Base-by-base conservation (phyloP, 2,329 filamentous ascomycete genomes). In the Lecanicillium sp. region DNA sequence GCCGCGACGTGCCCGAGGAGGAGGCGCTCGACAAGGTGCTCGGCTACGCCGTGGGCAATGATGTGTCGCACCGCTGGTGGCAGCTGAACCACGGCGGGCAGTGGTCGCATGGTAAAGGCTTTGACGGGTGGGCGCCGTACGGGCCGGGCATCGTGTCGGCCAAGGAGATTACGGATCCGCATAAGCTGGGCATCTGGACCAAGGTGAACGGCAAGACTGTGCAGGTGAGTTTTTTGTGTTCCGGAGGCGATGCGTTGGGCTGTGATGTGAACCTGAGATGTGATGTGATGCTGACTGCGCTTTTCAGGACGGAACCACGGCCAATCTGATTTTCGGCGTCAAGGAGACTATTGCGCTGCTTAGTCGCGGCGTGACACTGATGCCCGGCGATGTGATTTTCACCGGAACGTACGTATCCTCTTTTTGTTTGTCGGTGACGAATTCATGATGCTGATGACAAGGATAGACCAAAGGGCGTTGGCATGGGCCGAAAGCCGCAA, bases 1-100 rank as follows among this genome's bases (percentile, higher is more conserved):
- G 78, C 43, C 61, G 65, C 31, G 71, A 87, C 53, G 78, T 89
- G 11, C 58, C 76, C 2, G 80, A 84, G 59, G 65, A 67, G 2
- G 59, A 74, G 17, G 84, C 84, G 0, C 64, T 88, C n/a, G 65
- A 80, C 37, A 80, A 85, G 51, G 81, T 89, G 3, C 66, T 87
- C 2, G 85, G 85, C 5, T 89, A 88, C 54, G 70, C 79, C 3
- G 73, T 85, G 25, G 82, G 84, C 39, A 85, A 90, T 59, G 85
- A 90, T 56, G 74, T 90, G n/a, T 86, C 80, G 10, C 83, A 87
- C 60, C 77, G 84, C 29, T 81, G 86, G 47, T 88, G 82, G 80
- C 82, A 87, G 60, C 59, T 84, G 44, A 73, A 79, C 56, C 71
- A 68, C 29, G 80, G 80, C 13, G 79, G 79, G 1, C 82, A 87